Base-by-base conservation (phyloP, 129 eudicot genomes). In the Glebionis coronaria region DNA sequence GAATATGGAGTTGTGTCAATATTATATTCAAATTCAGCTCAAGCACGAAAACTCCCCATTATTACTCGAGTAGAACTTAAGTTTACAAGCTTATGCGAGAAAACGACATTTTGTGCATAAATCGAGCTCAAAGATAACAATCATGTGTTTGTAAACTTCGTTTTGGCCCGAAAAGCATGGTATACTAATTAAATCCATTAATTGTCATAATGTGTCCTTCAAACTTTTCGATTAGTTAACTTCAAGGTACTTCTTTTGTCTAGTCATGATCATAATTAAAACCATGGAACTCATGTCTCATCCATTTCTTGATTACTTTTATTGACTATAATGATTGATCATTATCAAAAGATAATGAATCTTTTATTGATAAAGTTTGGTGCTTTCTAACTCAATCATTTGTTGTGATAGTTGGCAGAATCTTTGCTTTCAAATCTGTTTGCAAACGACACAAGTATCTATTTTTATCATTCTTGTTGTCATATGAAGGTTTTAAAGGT, bases 321-420 rank as follows among this genome's bases (percentile, higher is more conserved):
- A 45, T 25, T 60, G 73, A 64, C 70, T 76, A 60, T 35, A 72
- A 80, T 80, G 78, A 75, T 76, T 70, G 66, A 61, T 61, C 80
- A 68, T 76, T 28, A 53, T 50, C 58, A 61, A 76, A 68, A 68
- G 70, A 76, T 68, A 68, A 75, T 68, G 69, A 60, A 75, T 68
- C 80, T 76, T 35, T 73, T 69, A 77, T 71, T 71, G 47, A 68
- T 62, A 73, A 68, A 76, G 79, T 53, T 67, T 80, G 83, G 81
- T 86, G 80, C 77, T 73, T 81, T 82, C 69, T 70, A 49, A 63
- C 83, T 79, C 90, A 87, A 87, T 87, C 82, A 83, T 87, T 74
- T 61, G 76, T 46, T 78, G 70, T 61, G 44, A 68, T 68, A 68
- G 80, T 85, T 88, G 96, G 72, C 90, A 82, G 96, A 85, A 82